A percentile compares a stretch with the other conserved stretches of the same genome.
Conservation (phyloP, 2,329 filamentous ascomycete genomes). For the Drechslerella dactyloides region DNA sequence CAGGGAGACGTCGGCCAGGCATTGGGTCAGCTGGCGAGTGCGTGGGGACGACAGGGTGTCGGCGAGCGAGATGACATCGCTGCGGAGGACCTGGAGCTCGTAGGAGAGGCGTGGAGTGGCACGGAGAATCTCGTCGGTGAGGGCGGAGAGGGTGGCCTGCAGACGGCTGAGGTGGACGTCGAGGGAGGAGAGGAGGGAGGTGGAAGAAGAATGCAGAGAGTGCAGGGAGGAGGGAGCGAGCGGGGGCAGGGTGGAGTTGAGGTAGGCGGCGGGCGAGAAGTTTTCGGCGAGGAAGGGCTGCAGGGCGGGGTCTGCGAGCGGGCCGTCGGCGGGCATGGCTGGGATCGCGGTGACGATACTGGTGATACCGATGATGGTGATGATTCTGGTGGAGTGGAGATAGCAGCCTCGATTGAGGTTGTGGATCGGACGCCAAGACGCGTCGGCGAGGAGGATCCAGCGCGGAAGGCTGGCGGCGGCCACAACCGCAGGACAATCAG, state of each 20-base stretch:
- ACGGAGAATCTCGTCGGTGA: slow-evolving; percentile 93
- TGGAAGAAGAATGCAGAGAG: slow-evolving; percentile 79
- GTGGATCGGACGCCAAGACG: neutral
- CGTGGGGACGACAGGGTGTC: slow-evolving; percentile 47
- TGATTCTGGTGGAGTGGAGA: neutral
- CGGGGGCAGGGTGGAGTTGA: slow-evolving; percentile 78
- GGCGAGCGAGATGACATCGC: slow-evolving; percentile 53
- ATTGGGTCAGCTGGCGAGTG: slow-evolving; percentile 37
- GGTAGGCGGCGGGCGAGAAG: slow-evolving; percentile 84
- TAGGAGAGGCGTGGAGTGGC: slow-evolving; percentile 88
- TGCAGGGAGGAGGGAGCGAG: slow-evolving; percentile 59
- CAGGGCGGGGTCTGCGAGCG: slow-evolving; percentile 75
- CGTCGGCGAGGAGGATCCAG: neutral
- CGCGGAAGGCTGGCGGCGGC: neutral
- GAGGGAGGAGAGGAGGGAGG: slow-evolving; percentile 82
- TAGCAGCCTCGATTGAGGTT: neutral
- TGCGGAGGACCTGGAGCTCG: slow-evolving; percentile 62
- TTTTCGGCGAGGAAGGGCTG: slow-evolving; percentile 74
- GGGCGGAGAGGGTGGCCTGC: slow-evolving; percentile 78
- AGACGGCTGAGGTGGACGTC: slow-evolving; percentile 86
- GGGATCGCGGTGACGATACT: neutral
- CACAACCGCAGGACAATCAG: neutral
- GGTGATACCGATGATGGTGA: neutral
- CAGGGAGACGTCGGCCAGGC: slow-evolving; percentile 38
- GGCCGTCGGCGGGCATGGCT: slow-evolving; percentile 58